phyloP scores from a whole-genome alignment of 2,329 filamentous ascomycete genomes.

The Zymoseptoria ardabiliae region DNA sequence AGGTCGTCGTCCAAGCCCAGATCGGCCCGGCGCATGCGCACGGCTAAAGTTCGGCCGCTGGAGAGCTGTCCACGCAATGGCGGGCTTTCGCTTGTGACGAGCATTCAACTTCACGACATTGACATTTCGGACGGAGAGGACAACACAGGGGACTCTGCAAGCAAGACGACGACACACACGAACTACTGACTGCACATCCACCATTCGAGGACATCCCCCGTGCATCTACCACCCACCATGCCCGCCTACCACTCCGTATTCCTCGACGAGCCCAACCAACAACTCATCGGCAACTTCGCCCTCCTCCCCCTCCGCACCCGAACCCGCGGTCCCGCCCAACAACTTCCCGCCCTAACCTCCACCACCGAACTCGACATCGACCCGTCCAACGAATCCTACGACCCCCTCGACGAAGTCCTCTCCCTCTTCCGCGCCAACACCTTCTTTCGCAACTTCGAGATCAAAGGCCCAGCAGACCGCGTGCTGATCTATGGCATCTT shows the following conservation, averaged over 20 bases:
- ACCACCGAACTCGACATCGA: slow-evolving; percentile 56
- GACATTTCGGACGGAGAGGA: not conserved
- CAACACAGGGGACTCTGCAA: not conserved
- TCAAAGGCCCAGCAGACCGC: slow-evolving; percentile 89
- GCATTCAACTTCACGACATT: slow-evolving; percentile 2
- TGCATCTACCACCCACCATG: slow-evolving; percentile 16
- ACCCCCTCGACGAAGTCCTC: slow-evolving; percentile 90
- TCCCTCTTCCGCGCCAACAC: slow-evolving; percentile 94
- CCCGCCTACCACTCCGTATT: slow-evolving; percentile 94
- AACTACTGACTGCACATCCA: not conserved
- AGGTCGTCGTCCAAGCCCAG: not conserved
- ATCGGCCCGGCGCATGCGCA: not conserved
- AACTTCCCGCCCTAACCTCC: slow-evolving; percentile 55
- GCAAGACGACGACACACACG: not conserved
- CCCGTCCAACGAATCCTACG: slow-evolving; percentile 86
- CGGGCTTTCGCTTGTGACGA: slow-evolving; percentile 1
- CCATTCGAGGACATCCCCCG: not conserved
- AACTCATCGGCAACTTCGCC: slow-evolving; percentile 78
- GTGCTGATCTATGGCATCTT: slow-evolving; percentile 95
- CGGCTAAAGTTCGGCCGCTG: not conserved
- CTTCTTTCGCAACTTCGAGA: slow-evolving; percentile 99
- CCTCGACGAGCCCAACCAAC: slow-evolving; percentile 67
- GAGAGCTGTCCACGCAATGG: not conserved
- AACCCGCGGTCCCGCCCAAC: slow-evolving; percentile 89
- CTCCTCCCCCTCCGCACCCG: slow-evolving; percentile 90